Percentiles rank a stretch among this genome's conserved stretches.
These are phyloP conservation scores for Cyamopsis tetragonoloba DNA, from an alignment of 306 rosid species.

Conservation along the genomic window DNA sequence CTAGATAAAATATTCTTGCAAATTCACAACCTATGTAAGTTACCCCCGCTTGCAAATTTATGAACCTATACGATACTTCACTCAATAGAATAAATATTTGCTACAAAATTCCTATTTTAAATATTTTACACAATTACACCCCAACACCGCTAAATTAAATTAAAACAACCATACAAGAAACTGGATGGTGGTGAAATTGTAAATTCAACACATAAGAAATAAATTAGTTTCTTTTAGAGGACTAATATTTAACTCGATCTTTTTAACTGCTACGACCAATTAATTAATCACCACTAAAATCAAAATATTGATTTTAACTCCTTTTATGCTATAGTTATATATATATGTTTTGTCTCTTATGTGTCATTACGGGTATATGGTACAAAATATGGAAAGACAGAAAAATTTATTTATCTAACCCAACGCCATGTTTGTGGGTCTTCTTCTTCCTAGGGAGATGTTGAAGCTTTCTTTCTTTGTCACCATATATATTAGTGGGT, in stretches of 20 bases:
- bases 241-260: background rate
- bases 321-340: background rate
- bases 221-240: background rate
- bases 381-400: background rate
- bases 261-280: background rate
- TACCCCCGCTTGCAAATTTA: too few species aligned
- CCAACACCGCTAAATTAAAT: too few species aligned
- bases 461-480: constrained; percentile 22
- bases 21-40: too few species aligned
- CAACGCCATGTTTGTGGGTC: background rate
- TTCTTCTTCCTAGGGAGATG: background rate
- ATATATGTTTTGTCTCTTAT: background rate
- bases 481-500: too few species aligned
- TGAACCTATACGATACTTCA: too few species aligned
- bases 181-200: too few species aligned
- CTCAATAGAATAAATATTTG: too few species aligned
- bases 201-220: background rate
- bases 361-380: background rate
- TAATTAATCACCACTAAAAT: background rate
- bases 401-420: background rate
- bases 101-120: too few species aligned
- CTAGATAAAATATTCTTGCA: too few species aligned
- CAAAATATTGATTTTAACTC: background rate
- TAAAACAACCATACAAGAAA: too few species aligned
- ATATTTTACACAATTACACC: too few species aligned